Evolutionary conservation across 805 yeast species (phyloP), one percentile per base, ranked within the genome.

Genomic region (Wickerhamiella brachini): DNA sequence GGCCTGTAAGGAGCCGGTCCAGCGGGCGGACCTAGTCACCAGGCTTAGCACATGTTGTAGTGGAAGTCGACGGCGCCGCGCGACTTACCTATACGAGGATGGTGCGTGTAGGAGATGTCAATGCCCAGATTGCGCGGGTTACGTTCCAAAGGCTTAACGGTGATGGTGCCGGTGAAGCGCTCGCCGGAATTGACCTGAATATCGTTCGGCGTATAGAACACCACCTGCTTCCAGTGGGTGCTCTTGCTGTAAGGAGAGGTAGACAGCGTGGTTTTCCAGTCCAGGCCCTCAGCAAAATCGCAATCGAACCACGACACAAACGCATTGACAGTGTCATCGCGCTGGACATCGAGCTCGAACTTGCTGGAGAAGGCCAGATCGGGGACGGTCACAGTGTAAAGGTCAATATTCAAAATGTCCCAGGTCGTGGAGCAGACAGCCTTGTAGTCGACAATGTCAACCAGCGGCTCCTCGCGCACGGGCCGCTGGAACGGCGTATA

Each of bases 201-300:
- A 26, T 85, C 95, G 61, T 86, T 85, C 59, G 77, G 80, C 62
- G 90, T 74, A 68, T 93, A 94, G 70, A 94, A 88, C 1, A 93
- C 94, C 18, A 96, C 85, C 71, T 93, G 98, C 68, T 93, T 94
- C 99, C 99, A 93, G 71, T 93, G 99, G 15, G 98, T 93, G 74
- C 89, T 88, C 59, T 80, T 79, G 47, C 88, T 81, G 69, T 84
- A 88, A 37, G 99, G 96, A 22, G 97, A 97, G 13, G 99, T 94
- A 20, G 93, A 82, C 65, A 93, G 89, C 31, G 71, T 71, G 53
- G 90, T 82, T 18, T 73, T 72, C 54, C 67, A 65, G 51, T 63
- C 65, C 52, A 68, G 59, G 57, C 76, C 77, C 31, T 47, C 53
- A 59, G 79, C 78, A 77, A 93, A 93, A 57, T 78, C 89, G 62